These are phyloP conservation scores for Dunaliella primolecta DNA, from an alignment of 139 green algal genomes.

Conservation along the genomic window DNA sequence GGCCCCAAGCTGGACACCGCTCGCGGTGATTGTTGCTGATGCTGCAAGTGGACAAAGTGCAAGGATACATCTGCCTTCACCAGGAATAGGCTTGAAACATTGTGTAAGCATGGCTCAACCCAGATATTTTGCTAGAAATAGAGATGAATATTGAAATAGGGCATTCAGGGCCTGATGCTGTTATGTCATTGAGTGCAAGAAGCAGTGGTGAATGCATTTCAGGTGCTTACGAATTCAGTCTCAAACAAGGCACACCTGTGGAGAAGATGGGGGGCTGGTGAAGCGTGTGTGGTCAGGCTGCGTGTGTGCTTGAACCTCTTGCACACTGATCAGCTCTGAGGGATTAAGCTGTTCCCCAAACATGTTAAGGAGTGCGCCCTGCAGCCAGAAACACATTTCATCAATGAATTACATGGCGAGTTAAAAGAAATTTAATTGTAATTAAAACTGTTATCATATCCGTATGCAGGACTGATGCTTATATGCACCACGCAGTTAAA, in stretches of 20 bases:
- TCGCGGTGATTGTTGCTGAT: background rate
- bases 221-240: background rate
- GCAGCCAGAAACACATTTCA: too few species aligned
- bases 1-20: conserved; percentile 1
- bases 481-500: too few species aligned
- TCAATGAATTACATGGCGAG: too few species aligned
- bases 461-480: too few species aligned
- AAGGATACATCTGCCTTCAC: background rate
- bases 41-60: background rate
- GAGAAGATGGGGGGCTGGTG: background rate
- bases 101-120: background rate
- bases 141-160: background rate
- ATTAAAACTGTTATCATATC: too few species aligned
- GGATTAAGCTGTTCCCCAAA: conserved; percentile 3
- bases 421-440: too few species aligned
- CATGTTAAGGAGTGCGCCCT: background rate
- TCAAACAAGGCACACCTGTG: background rate
- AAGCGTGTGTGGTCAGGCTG: background rate
- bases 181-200: too few species aligned
- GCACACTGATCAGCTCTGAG: background rate
- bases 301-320: background rate
- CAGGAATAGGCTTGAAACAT: background rate
- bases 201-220: too few species aligned
- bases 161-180: background rate
- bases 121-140: background rate